Evolutionary conservation across 2,329 filamentous ascomycete species (phyloP), one percentile per base, ranked within the genome.

Genomic region (Aspergillus novoparasiticus): DNA sequence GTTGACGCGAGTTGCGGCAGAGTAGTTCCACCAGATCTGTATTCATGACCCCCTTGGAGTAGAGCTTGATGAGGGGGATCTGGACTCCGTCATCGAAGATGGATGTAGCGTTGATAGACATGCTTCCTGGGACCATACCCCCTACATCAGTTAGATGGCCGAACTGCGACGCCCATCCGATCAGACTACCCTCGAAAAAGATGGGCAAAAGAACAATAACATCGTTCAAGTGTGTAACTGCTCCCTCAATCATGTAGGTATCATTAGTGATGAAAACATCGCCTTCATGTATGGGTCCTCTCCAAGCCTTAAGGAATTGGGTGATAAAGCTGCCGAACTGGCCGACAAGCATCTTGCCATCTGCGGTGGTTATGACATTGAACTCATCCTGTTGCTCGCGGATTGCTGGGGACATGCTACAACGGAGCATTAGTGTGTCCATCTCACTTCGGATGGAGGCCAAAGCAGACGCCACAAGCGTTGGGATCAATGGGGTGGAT

Each of bases 221-320:
- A 62, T 84, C 81, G 71, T 83, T 83, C 5, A 84, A 70, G 66
- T 84, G 82, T 6, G 79, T 83, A 34, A 84, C 80, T 6, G 83
- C 82, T 10, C 82, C 83, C 30, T 80, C 75, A 0, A 82, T 79
- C 56, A 81, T 78, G 64, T 84, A 85, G 4, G 81, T 79, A 56
- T 84, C 82, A 60, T 85, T 84, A 21, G 82, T 85, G 43, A 84
- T 77, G 61, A 84, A 84, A 1, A 84, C 70, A 58, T 85, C 82
- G 0, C 81, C 82, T 59, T 83, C 81, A 55, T 84, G 79, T 51
- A 85, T 77, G 0, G 79, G 78, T 1, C 80, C 81, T n/a, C 76
- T 75, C 81, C 81, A 84, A 2, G 75, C 72, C 1, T 76, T 68
- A n/a, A 84, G 68, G 59, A 85, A 84, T 48, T 81, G 76, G 0